phyloP scores from a whole-genome alignment of 2,329 filamentous ascomycete genomes.

The Fusarium liriodendri region DNA sequence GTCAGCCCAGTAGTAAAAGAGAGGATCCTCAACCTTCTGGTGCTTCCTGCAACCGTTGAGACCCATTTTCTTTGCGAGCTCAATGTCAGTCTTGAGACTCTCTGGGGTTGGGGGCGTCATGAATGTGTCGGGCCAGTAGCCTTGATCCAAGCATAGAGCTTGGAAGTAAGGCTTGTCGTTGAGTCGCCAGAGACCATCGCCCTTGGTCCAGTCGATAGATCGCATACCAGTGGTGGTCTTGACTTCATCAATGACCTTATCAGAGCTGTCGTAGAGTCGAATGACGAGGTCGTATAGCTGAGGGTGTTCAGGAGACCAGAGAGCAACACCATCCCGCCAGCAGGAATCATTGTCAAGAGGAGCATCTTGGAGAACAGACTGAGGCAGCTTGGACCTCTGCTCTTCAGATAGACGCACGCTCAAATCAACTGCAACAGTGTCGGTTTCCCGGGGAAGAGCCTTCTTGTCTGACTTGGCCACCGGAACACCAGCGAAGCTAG shows the following conservation, averaged over 20 bases:
- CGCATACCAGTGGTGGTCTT: constrained; percentile 71
- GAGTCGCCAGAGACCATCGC: constrained; percentile 68
- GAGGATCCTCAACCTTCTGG: constrained; percentile 71
- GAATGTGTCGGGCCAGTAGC: constrained; percentile 71
- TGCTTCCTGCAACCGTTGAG: constrained; percentile 75
- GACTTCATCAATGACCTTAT: constrained; percentile 63
- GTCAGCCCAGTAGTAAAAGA: constrained; percentile 72
- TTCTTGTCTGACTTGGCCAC: constrained; percentile 58
- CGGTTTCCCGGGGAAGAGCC: constrained; percentile 60
- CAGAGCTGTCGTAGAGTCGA: constrained; percentile 58
- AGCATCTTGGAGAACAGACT: constrained; percentile 45
- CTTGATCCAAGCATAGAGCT: constrained; percentile 69
- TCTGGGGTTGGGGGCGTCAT: constrained; percentile 66
- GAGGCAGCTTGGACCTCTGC: constrained; percentile 53
- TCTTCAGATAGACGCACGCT: constrained; percentile 59
- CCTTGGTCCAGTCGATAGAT: constrained; percentile 67
- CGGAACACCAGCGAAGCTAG: constrained; percentile 59
- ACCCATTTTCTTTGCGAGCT: constrained; percentile 68
- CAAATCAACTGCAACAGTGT: constrained; percentile 59
- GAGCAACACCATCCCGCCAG: constrained; percentile 67
- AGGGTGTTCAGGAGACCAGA: constrained; percentile 71
- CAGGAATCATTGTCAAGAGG: constrained; percentile 52
- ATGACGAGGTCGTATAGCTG: constrained; percentile 67
- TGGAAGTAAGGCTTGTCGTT: constrained; percentile 71
- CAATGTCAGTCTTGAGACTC: constrained; percentile 63